Evolutionary conservation across 805 yeast genomes (phyloP).

Genomic region (Kodamaea lidongshanica): DNA sequence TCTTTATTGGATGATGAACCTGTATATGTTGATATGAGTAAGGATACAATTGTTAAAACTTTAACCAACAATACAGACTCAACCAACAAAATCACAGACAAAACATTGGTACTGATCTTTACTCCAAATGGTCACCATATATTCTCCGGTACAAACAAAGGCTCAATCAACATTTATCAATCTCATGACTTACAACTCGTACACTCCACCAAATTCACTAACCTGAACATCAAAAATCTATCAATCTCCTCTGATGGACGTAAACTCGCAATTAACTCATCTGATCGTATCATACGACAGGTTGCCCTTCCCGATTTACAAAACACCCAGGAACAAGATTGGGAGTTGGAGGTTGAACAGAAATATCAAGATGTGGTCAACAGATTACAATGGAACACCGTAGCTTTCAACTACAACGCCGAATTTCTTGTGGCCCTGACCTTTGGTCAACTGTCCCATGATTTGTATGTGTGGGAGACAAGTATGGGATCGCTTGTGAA

Average conservation of each 20-base stretch:
- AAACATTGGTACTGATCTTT: constrained; percentile 47
- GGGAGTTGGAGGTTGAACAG: constrained; percentile 65
- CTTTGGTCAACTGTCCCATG: constrained; percentile 76
- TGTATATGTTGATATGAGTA: constrained; percentile 40
- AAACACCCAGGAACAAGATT: constrained; percentile 23
- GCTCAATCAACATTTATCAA: constrained; percentile 57
- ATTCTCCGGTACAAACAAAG: constrained; percentile 75
- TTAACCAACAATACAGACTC: background rate
- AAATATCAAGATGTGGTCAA: constrained; percentile 88
- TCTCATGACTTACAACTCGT: constrained; percentile 28
- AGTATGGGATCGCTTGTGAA: constrained; percentile 80
- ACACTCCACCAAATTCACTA: constrained; percentile 51
- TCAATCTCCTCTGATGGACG: constrained; percentile 52
- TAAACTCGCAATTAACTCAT: constrained; percentile 65
- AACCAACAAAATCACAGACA: constrained; percentile 6
- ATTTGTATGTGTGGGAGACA: constrained; percentile 90
- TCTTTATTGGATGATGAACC: constrained; percentile 62
- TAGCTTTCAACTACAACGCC: constrained; percentile 62
- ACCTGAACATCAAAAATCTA: constrained; percentile 65
- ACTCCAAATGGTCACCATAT: constrained; percentile 51
- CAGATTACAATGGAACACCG: constrained; percentile 80
- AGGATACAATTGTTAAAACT: background rate
- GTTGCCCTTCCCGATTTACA: constrained; percentile 41
- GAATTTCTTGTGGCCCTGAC: constrained; percentile 89
- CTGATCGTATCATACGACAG: constrained; percentile 72